Percentiles rank a stretch among this genome's conserved stretches.
phyloP scores from a whole-genome alignment of 768 basidiomycete genomes.

The Rhodosporidiobolus sp. region DNA sequence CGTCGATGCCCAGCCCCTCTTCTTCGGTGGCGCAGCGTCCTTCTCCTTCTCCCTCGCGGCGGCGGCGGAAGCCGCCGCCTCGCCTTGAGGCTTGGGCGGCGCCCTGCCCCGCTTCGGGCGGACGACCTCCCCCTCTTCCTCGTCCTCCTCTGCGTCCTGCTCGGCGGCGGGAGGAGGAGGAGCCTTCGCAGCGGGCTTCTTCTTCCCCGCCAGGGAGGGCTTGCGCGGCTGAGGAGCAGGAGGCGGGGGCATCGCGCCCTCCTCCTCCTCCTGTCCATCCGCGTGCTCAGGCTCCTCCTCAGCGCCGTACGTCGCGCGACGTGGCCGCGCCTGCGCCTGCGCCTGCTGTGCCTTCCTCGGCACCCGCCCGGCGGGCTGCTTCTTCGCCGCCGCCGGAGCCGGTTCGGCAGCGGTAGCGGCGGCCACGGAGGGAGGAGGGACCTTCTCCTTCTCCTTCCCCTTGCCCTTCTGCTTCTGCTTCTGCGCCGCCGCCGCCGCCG shows the following conservation, averaged over 20 bases:
- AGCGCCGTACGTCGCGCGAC: neutral
- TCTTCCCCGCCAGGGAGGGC: neutral
- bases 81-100: neutral
- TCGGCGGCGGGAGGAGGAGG: neutral
- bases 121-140: neutral
- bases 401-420: neutral
- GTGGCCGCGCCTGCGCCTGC: too few relatives aligned
- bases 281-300: neutral
- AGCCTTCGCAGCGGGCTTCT: neutral
- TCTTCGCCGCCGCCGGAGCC: neutral
- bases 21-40: slow-evolving; percentile 1
- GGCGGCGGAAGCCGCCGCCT: too few relatives aligned
- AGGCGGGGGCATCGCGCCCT: neutral
- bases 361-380: neutral
- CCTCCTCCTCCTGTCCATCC: neutral
- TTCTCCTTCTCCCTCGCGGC: too few relatives aligned
- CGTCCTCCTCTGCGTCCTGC: neutral
- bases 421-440: too few relatives aligned
- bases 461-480: neutral
- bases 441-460: slow-evolving; percentile 1
- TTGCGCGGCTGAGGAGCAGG: too few relatives aligned
- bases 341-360: neutral
- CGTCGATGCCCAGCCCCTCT: too few relatives aligned
- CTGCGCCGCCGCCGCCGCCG: neutral
- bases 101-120: neutral